Evolutionary conservation across 257 asterid genomes (phyloP), one percentile per base, ranked within the genome.

Genomic region (Fraxinus quadrangulata): DNA sequence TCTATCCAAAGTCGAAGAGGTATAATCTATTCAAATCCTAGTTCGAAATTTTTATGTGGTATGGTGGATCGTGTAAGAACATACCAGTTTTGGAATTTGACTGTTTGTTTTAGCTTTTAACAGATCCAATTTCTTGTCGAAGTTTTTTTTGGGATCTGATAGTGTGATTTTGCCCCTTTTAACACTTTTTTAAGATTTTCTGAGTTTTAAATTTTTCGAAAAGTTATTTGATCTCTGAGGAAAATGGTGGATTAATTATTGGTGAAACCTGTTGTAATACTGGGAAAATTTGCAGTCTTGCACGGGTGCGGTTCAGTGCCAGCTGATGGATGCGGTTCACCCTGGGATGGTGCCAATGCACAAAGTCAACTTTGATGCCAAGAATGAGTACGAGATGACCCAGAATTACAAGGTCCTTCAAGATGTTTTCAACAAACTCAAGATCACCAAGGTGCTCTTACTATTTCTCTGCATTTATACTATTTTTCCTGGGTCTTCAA

Each of bases 1-100:
- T 76, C 92, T 94, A 75, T 85, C 96, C 78, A 92, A 92, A 90
- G 93, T 94, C 81, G 99, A 94, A 81, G 99, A 94, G 94, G 98
- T 94, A 83, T 14, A 26, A 24, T 14, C 11, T 2, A 54, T 47
- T 79, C 66, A 17, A 33, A 36, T 26, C 31, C 69, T 24, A 19
- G 75, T 37, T 51, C 84, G 77, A 70, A 69, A 70, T n/a, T 39
- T 33, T 75, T 67, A 3, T 24, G 36, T 10, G 17, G 69, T 21
- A 19, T 59, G 12, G 24, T 59, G 28, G 28, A 6, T 11, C 49
- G 49, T 42, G 10, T 5, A 36, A 36, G 63, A 51, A 8, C 7
- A 51, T n/a, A 5, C 3, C 24, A 59, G 23, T 6, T 59, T 21
- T 59, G 4, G 14, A 54, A 19, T 54, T 54, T 6, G 56, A 47